These are phyloP conservation scores for Rhodomyrtus tomentosa DNA, from an alignment of 345 rosid species.

Conservation along the genomic window DNA sequence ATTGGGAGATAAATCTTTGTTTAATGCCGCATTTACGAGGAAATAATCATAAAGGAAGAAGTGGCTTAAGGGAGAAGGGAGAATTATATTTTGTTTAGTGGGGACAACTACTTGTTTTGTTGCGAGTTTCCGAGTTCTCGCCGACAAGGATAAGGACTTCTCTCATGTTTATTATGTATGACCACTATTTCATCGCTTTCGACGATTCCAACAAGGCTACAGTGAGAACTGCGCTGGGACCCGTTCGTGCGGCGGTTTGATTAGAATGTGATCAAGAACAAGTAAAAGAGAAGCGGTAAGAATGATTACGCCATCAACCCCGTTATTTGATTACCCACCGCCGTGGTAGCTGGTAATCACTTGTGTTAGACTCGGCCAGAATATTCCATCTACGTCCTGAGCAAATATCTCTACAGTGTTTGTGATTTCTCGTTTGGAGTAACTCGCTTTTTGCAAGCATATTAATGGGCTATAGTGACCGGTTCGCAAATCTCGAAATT, in stretches of 20 bases:
- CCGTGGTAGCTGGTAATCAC: not conserved
- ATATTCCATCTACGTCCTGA: not conserved
- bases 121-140: not conserved
- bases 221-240: not conserved
- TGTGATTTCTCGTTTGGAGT: not conserved
- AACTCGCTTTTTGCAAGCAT: not conserved
- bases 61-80: not conserved
- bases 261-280: not conserved
- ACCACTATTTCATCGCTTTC: not conserved
- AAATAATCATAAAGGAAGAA: not conserved
- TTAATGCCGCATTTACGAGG: not conserved
- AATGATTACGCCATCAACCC: not conserved
- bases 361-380: not conserved
- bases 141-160: not conserved
- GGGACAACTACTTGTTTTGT: not conserved
- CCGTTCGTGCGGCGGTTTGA: not conserved
- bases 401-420: not conserved
- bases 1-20: not conserved
- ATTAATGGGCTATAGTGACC: accelerated
- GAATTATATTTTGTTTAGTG: not conserved
- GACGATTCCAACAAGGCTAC: not conserved
- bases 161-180: not conserved
- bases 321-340: not conserved
- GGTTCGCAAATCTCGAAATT: not conserved
- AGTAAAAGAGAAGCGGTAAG: not conserved